Percentiles rank a stretch among this genome's conserved stretches.
These are phyloP conservation scores for Stemphylium lycopersici DNA, from an alignment of 2,329 filamentous ascomycete species.

Conservation along the genomic window DNA sequence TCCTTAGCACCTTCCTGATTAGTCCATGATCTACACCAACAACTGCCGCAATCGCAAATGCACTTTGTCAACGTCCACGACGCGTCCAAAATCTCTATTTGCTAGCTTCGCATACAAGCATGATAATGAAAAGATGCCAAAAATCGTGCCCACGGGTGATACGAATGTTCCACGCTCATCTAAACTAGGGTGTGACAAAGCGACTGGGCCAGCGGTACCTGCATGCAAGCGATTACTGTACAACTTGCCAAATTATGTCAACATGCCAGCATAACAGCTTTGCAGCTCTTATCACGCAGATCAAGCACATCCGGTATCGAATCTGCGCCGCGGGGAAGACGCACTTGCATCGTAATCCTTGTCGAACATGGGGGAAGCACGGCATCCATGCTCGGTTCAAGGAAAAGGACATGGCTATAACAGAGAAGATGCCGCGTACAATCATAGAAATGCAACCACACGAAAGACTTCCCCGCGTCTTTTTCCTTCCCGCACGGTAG, in stretches of 20 bases:
- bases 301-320: slow-evolving; percentile 14
- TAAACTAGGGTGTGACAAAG: not conserved
- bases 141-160: not conserved
- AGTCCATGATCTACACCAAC: slow-evolving; percentile 11
- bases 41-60: slow-evolving; percentile 4
- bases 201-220: not conserved
- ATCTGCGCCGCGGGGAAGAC: slow-evolving; percentile 15
- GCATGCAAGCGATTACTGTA: slow-evolving; percentile 1
- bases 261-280: not conserved
- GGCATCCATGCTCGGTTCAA: slow-evolving; percentile 11
- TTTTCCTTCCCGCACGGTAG: not conserved
- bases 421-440: not conserved
- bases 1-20: slow-evolving; percentile 27
- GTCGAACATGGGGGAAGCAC: slow-evolving; percentile 20
- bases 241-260: not conserved
- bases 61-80: not conserved
- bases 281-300: slow-evolving; percentile 24
- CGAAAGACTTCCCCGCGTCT: not conserved
- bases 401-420: slow-evolving; percentile 19
- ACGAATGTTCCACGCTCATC: not conserved
- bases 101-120: not conserved
- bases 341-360: slow-evolving; percentile 6
- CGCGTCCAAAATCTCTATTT: not conserved
- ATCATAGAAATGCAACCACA: not conserved
- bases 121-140: not conserved